phyloP scores from a whole-genome alignment of 1,284 basidiomycete species.

The Cutaneotrichosporon spelunceum region DNA sequence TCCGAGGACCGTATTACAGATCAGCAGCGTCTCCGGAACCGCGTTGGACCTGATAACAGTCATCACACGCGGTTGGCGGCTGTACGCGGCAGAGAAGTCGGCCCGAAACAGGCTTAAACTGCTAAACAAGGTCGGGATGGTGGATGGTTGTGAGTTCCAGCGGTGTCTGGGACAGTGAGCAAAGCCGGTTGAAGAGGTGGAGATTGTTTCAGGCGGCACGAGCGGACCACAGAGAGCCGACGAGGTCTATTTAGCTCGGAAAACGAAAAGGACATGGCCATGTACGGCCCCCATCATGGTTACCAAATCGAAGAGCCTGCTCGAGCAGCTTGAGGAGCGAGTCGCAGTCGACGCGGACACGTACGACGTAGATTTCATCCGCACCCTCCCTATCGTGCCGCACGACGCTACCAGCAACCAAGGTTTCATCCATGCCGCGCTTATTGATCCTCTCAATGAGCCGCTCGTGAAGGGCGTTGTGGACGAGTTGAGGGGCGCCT shows the following conservation, averaged over 20 bases:
- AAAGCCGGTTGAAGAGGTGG: neutral
- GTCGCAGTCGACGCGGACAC: conserved; percentile 38
- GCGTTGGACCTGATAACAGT: no score
- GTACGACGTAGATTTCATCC: conserved; percentile 32
- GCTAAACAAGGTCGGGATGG: neutral
- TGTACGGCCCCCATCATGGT: conserved; percentile 19
- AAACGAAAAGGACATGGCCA: no score
- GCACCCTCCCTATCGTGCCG: conserved; percentile 31
- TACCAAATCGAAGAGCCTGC: conserved; percentile 24
- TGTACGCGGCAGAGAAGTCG: no score
- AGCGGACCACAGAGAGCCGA: neutral
- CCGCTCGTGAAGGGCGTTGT: conserved; percentile 33
- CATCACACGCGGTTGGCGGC: no score
- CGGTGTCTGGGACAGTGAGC: neutral
- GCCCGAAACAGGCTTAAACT: neutral
- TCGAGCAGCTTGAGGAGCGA: conserved; percentile 37
- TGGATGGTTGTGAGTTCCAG: neutral
- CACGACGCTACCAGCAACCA: conserved; percentile 44
- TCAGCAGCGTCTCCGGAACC: no score
- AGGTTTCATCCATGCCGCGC: conserved; percentile 30
- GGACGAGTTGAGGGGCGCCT: conserved; percentile 27
- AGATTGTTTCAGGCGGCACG: neutral
- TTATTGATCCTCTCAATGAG: conserved; percentile 33
- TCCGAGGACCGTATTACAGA: no score
- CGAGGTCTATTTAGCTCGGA: neutral